Evolutionary conservation across 1,139 yeast genomes (phyloP).

Genomic region (Pichia sp.): DNA sequence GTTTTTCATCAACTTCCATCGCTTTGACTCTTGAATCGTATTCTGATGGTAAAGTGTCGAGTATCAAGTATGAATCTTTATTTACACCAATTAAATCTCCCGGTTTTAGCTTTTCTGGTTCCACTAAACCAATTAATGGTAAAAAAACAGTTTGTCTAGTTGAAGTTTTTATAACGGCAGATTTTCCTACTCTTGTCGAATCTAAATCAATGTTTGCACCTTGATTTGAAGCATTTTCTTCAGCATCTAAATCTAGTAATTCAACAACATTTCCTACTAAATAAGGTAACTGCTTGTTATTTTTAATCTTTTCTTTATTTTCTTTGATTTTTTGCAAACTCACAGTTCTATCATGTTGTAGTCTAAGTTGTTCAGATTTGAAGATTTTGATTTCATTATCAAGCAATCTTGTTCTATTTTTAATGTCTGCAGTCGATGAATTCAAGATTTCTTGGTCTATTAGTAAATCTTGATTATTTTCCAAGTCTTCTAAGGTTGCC

Average conservation of each 20-base stretch:
- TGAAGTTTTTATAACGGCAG: slow-evolving; percentile 95
- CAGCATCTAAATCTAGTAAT: slow-evolving; percentile 78
- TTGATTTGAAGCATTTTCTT: slow-evolving; percentile 81
- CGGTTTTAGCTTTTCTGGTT: slow-evolving; percentile 80
- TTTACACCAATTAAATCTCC: slow-evolving; percentile 97
- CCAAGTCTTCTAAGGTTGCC: slow-evolving; percentile 69
- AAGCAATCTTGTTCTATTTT: slow-evolving; percentile 76
- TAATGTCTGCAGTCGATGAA: slow-evolving; percentile 76
- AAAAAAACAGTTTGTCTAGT: slow-evolving; percentile 95
- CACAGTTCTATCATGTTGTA: slow-evolving; percentile 85
- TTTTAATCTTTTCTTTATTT: slow-evolving; percentile 92
- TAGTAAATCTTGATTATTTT: slow-evolving; percentile 40
- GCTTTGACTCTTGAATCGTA: slow-evolving; percentile 97
- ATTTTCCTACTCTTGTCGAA: slow-evolving; percentile 88
- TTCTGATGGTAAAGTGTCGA: slow-evolving; percentile 94
- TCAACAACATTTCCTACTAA: slow-evolving; percentile 98
- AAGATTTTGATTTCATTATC: slow-evolving; percentile 96
- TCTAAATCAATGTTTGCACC: slow-evolving; percentile 95
- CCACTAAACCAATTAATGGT: slow-evolving; percentile 93
- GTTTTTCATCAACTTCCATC: slow-evolving; percentile 98
- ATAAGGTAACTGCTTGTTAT: slow-evolving; percentile 92
- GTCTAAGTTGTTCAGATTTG: slow-evolving; percentile 85
- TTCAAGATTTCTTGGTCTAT: slow-evolving; percentile 76
- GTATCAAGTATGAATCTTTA: slow-evolving; percentile 87
- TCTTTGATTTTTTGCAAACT: slow-evolving; percentile 94